Conservation (phyloP, 1,284 basidiomycete species). For the Melampsora americana region DNA sequence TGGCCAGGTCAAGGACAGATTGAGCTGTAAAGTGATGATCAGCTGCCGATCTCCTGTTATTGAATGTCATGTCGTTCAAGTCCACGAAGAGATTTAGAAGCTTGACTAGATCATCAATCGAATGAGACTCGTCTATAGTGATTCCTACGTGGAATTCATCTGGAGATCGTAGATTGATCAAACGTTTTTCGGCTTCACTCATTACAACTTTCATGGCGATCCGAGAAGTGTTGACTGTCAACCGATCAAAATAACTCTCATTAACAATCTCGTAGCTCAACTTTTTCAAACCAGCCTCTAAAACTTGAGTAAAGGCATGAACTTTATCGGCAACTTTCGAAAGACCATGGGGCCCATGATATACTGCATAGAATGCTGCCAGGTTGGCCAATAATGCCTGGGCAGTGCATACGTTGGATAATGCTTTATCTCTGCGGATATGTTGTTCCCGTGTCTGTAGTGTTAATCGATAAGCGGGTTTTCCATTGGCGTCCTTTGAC, state of each 20-base stretch:
- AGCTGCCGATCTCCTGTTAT: slow-evolving; percentile 15
- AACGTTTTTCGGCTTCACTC: slow-evolving; percentile 64
- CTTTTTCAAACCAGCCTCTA: slow-evolving; percentile 67
- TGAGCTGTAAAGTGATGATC: slow-evolving; percentile 50
- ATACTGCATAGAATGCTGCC: slow-evolving; percentile 95
- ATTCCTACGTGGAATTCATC: slow-evolving; percentile 76
- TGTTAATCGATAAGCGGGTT: slow-evolving; percentile 84
- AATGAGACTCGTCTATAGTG: slow-evolving; percentile 87
- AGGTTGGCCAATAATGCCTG: slow-evolving; percentile 94
- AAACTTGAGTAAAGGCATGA: slow-evolving; percentile 78
- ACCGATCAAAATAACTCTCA: slow-evolving; percentile 80
- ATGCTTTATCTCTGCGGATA: slow-evolving; percentile 54
- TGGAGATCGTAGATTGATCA: slow-evolving; percentile 80
- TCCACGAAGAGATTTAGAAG: slow-evolving; percentile 77
- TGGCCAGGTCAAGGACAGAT: slow-evolving; percentile 51
- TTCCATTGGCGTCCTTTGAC: slow-evolving; percentile 77
- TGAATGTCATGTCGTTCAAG: slow-evolving; percentile 50
- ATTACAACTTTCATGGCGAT: slow-evolving; percentile 68
- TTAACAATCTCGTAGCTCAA: slow-evolving; percentile 67
- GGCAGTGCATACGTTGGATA: slow-evolving; percentile 54
- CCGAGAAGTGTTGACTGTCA: slow-evolving; percentile 70
- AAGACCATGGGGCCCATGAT: slow-evolving; percentile 87
- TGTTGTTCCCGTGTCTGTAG: slow-evolving; percentile 66
- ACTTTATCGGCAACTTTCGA: slow-evolving; percentile 82
- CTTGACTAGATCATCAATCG: slow-evolving; percentile 59